Percentiles rank a stretch among this genome's conserved stretches.
Evolutionary conservation across 306 rosid genomes (phyloP).

Genomic region (Pterocarpus santalinus): DNA sequence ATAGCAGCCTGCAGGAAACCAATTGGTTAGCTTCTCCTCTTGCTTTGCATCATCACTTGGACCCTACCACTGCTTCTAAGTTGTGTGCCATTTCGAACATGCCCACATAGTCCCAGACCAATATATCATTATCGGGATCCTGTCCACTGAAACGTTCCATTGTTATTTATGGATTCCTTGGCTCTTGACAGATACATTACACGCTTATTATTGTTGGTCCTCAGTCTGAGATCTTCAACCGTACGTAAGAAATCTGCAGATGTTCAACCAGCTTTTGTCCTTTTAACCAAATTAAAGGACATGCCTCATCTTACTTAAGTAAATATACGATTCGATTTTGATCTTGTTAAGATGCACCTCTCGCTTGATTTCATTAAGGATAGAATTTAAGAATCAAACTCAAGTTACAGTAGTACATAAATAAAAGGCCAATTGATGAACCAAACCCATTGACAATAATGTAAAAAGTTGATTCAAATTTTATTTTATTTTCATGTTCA

Average conservation of each 20-base stretch:
- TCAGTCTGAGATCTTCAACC: not conserved
- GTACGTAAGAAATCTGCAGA: too few species aligned
- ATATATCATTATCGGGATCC: slow-evolving; percentile 56
- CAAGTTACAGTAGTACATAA: too few species aligned
- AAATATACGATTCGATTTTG: not conserved
- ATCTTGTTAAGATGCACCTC: not conserved
- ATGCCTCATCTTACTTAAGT: too few species aligned
- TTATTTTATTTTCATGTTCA: too few species aligned
- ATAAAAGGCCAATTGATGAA: too few species aligned
- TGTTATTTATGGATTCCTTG: slow-evolving; percentile 34
- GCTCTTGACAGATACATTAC: not conserved
- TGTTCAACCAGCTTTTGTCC: too few species aligned
- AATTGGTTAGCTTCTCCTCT: not conserved
- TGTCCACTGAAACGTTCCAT: slow-evolving; percentile 43
- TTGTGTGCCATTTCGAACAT: slow-evolving; percentile 28
- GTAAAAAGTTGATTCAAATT: too few species aligned
- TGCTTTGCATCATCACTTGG: slow-evolving; percentile 6
- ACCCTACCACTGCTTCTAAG: slow-evolving; percentile 47
- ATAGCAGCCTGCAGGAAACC: not conserved
- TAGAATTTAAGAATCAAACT: too few species aligned
- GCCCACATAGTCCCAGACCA: slow-evolving; percentile 43
- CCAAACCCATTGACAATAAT: too few species aligned
- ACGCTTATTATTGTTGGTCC: not conserved
- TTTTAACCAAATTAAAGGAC: not conserved
- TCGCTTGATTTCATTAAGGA: not conserved